Conservation (phyloP, 2,329 filamentous ascomycete species). For the Ophiostoma perfectum region DNA sequence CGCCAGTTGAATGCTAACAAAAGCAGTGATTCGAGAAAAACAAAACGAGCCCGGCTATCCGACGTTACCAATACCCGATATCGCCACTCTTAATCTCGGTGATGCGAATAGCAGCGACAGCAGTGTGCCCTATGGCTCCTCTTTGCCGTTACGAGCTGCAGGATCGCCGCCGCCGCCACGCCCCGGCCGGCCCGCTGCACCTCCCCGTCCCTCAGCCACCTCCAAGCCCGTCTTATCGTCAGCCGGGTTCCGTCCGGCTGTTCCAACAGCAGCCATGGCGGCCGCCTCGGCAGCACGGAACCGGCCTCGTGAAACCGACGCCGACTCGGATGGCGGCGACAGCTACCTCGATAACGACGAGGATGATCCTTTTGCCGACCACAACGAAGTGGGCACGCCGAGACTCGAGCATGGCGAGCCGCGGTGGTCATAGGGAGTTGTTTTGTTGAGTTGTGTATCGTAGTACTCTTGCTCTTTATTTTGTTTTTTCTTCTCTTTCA, state of each 20-base stretch:
- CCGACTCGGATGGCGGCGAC: constrained; percentile 49
- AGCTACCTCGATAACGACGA: constrained; percentile 62
- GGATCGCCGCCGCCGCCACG: constrained; percentile 32
- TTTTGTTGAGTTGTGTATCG: not conserved
- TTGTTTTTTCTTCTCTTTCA: too few relatives aligned
- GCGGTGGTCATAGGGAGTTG: constrained; percentile 29
- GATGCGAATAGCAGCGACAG: constrained; percentile 9
- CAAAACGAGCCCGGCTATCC: constrained; percentile 45
- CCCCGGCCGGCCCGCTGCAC: constrained; percentile 40
- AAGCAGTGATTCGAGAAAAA: constrained; percentile 49
- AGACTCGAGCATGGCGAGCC: constrained; percentile 38
- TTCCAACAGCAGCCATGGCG: constrained; percentile 18
- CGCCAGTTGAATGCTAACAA: not conserved
- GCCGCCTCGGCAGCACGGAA: constrained; percentile 40
- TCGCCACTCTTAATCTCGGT: constrained; percentile 42
- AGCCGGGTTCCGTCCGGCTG: constrained; percentile 14
- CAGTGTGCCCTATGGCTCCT: too few relatives aligned
- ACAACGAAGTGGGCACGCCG: constrained; percentile 56
- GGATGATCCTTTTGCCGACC: constrained; percentile 80
- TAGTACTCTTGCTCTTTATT: not conserved
- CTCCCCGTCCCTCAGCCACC: constrained; percentile 43
- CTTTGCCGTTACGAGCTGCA: too few relatives aligned
- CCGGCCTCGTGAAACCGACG: constrained; percentile 26
- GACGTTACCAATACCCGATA: constrained; percentile 36
- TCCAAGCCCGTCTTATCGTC: constrained; percentile 40